Percentiles rank a stretch among this genome's conserved stretches.
Conservation (phyloP, 2,329 filamentous ascomycete genomes). For the Sarocladiaceae sp. region DNA sequence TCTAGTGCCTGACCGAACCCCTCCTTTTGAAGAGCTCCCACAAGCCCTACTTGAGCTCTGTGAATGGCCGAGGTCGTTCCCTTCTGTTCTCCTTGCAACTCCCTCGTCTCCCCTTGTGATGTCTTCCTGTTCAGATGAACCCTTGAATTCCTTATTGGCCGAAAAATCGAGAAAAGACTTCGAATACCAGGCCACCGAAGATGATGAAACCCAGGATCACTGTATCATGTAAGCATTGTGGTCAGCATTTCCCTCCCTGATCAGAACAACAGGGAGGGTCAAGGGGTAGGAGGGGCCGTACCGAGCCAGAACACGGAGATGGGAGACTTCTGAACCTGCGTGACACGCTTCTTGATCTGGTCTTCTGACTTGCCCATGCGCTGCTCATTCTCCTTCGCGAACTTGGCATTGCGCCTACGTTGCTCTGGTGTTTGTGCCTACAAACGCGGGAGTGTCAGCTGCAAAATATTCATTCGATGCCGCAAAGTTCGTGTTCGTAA, state of each 20-base stretch:
- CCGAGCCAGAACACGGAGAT: constrained; percentile 63
- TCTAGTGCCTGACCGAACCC: not conserved
- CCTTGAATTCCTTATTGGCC: constrained; percentile 18
- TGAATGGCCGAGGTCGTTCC: not conserved
- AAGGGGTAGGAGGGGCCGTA: constrained; percentile 31
- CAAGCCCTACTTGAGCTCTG: not conserved
- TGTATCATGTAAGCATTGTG: constrained; percentile 19
- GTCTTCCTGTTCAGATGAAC: too few species aligned
- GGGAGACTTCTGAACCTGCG: constrained; percentile 54
- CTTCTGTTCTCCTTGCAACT: too few species aligned
- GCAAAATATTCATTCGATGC: too few species aligned
- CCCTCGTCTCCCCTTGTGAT: too few species aligned
- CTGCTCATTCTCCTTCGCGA: constrained; percentile 66
- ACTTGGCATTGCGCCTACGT: constrained; percentile 75
- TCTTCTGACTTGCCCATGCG: constrained; percentile 71
- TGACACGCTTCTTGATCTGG: constrained; percentile 56
- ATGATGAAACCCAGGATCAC: constrained; percentile 56
- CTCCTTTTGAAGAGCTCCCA: not conserved
- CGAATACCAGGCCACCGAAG: constrained; percentile 57
- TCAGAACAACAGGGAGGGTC: not conserved
- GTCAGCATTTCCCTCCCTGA: constrained; percentile 11
- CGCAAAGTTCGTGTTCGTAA: not conserved
- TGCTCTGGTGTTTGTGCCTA: constrained; percentile 83
- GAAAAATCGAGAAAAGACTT: constrained; percentile 52
- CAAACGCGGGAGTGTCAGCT: constrained; percentile 5